phyloP scores from a whole-genome alignment of 768 basidiomycete species.

The Brasilioporus rufonigricans region DNA sequence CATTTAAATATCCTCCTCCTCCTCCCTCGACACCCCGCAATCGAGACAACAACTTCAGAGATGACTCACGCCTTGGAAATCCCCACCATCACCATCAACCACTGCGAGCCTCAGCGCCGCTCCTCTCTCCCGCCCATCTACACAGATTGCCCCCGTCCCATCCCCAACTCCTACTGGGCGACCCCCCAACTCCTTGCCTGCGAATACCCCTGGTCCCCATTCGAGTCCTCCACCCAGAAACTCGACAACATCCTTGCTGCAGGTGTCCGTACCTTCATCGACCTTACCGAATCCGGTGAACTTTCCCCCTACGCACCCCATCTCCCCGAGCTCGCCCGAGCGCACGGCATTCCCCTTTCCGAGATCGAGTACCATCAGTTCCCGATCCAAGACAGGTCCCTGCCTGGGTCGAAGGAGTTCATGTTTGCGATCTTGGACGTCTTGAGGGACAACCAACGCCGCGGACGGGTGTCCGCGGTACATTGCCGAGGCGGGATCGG shows the following conservation, averaged over 20 bases:
- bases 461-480: conserved; percentile 64
- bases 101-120: conserved; percentile 16
- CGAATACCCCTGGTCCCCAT: conserved; percentile 78
- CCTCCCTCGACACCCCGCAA: conserved; percentile 3
- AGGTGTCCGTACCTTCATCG: conserved; percentile 79
- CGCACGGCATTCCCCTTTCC: conserved; percentile 52
- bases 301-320: conserved; percentile 61
- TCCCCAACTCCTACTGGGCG: conserved; percentile 88
- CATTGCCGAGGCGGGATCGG: conserved; percentile 82
- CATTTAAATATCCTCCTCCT: conserved; percentile 14
- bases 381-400: conserved; percentile 69
- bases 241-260: conserved; percentile 69
- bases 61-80: conserved; percentile 6
- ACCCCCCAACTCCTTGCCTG: conserved; percentile 70
- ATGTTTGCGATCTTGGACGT: conserved; percentile 60
- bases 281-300: conserved; percentile 81
- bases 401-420: conserved; percentile 58
- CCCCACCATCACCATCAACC: conserved; percentile 11
- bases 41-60: not conserved
- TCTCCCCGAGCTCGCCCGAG: conserved; percentile 50
- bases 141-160: conserved; percentile 46
- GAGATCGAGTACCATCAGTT: conserved; percentile 75
- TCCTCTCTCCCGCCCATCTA: conserved; percentile 17
- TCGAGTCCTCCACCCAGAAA: conserved; percentile 54
- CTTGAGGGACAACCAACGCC: conserved; percentile 55